phyloP scores from a whole-genome alignment of 306 rosid species.

The Albizia julibrissin region DNA sequence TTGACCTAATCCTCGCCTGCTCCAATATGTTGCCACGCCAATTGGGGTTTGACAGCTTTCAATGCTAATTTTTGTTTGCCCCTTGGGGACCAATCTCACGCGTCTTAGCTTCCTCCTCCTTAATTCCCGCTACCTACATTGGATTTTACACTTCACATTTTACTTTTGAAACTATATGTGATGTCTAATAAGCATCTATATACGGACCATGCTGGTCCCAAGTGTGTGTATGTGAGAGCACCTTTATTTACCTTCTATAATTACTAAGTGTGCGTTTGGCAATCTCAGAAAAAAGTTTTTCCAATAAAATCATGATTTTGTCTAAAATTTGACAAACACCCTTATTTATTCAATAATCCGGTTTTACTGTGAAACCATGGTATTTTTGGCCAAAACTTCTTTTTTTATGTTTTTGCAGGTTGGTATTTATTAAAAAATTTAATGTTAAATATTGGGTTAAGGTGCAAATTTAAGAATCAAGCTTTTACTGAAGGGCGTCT shows the following conservation, averaged over 20 bases:
- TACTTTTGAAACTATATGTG: conserved; percentile 26
- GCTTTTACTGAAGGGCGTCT: too few species aligned
- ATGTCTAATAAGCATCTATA: conserved; percentile 12
- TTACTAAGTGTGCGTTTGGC: too few species aligned
- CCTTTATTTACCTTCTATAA: conserved; percentile 26
- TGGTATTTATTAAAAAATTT: too few species aligned
- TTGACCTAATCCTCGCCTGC: background rate
- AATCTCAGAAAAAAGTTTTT: too few species aligned
- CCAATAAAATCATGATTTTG: too few species aligned
- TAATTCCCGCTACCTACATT: background rate
- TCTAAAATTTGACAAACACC: too few species aligned
- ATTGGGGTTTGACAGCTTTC: background rate
- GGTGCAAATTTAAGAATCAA: too few species aligned
- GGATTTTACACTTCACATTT: background rate
- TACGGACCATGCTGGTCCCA: conserved; percentile 24
- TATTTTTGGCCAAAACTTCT: too few species aligned
- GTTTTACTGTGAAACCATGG: too few species aligned
- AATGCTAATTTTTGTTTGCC: background rate
- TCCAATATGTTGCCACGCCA: background rate
- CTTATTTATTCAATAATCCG: too few species aligned
- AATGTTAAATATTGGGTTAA: too few species aligned
- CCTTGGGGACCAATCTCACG: background rate
- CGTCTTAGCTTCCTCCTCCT: background rate
- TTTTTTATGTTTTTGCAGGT: too few species aligned
- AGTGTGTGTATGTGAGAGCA: conserved; percentile 6